Evolutionary conservation across 306 rosid species (phyloP), one percentile per base, ranked within the genome.

Genomic region (Pterocarpus santalinus): DNA sequence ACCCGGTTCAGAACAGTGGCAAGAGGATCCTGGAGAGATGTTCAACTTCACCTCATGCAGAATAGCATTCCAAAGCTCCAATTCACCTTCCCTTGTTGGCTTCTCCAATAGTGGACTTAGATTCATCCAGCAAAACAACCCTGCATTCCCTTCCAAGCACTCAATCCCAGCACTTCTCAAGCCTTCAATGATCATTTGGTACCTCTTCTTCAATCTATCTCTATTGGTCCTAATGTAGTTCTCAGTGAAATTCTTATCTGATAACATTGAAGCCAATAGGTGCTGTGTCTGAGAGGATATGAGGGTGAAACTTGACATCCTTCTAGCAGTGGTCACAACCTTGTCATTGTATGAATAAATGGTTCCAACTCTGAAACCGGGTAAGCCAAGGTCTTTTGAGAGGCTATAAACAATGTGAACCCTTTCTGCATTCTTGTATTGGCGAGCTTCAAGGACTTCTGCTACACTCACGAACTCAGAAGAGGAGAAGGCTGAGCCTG

Each of bases 41-140:
- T 95, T 93, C 2, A 95, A 82, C 87, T 87, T 95, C 28, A 87
- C 89, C 71, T 91, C 85, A 63, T 84, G 77, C 34, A 95, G 6
- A 9, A 93, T 82, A 1, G 81, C 58, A 39, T 89, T 69, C 99
- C 98, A 95, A 16, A 95, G 70, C 56, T 71, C 72, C 82, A 95
- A 75, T 68, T 95, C 99, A 52, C 92, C 91, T 86, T 90, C 93
- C 55, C 83, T 86, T 10, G 91, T 90, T 3, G 81, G 57, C 33
- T 86, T 76, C 56, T 90, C 83, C 91, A 95, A 52, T 11, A 87
- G 44, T 32, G 96, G 93, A 44, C 90, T 90, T 28, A 95, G 56
- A 82, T 95, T 93, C 94, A 95, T 95, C 99, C 99, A 95, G 4
- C 97, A 95, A 78, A 95, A 95, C 62, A 95, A 76, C 63, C 99